Evolutionary conservation across 2,329 filamentous ascomycete species (phyloP), one percentile per base, ranked within the genome.

Genomic region (Lachnum nothofagi): DNA sequence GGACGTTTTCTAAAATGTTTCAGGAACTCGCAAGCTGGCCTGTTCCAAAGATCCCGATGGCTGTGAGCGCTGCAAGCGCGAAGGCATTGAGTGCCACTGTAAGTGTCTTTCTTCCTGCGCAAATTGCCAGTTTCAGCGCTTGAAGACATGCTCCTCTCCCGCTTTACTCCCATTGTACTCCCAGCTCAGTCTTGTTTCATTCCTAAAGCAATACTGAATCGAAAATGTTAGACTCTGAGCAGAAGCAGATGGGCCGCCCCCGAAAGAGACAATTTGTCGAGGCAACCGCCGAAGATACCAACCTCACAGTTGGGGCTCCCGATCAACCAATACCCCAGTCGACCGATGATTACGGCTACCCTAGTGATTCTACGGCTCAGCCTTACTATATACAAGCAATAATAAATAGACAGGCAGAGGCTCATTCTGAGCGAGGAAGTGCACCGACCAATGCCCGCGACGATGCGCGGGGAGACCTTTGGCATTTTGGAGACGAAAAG

Each of bases 191-290:
- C n/a, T n/a, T n/a, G n/a, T n/a, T n/a, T n/a, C n/a, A n/a, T n/a
- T n/a, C n/a, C n/a, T n/a, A n/a, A n/a, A n/a, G n/a, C n/a, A n/a
- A n/a, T n/a, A n/a, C n/a, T n/a, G n/a, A n/a, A n/a, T n/a, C n/a
- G n/a, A n/a, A n/a, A n/a, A n/a, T n/a, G n/a, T n/a, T n/a, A n/a
- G n/a, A n/a, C 65, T 84, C 80, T 6, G 69, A 73, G 10, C 82
- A 84, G 62, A 85, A 85, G 65, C 78, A 70, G 34, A 85, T 85
- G 81, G 82, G 82, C 3, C 72, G 82, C 35, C 82, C 82, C 19
- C 70, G 80, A 47, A 85, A 85, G 66, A 71, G 78, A 49, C 73
- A 67, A 31, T 64, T 61, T 42, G 55, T 61, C 25, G 60, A 65
- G 42, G 50, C 52, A n/a, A 23, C 47, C 14, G 48, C 42, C 35